Conservation (phyloP, 2,329 filamentous ascomycete genomes). For the Paramyrothecium roridum region DNA sequence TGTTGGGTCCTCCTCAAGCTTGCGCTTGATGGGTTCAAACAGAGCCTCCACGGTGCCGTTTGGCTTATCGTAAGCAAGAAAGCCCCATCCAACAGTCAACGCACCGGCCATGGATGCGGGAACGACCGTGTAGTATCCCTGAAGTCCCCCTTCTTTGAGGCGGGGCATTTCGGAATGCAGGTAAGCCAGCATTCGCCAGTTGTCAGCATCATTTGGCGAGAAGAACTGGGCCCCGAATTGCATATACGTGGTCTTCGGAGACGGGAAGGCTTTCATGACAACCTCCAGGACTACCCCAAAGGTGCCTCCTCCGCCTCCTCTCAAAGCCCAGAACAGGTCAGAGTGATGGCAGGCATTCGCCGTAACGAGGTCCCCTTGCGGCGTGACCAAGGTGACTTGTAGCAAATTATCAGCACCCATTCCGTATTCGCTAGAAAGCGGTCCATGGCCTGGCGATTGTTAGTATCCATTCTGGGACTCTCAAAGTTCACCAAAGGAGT, state of each 20-base stretch:
- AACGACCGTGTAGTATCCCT: constrained; percentile 3
- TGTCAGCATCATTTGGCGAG: neutral
- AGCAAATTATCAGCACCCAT: constrained; percentile 36
- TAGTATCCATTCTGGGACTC: neutral
- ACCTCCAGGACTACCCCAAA: constrained; percentile 24
- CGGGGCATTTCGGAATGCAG: neutral
- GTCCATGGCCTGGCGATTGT: constrained; percentile 24
- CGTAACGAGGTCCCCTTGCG: constrained; percentile 24
- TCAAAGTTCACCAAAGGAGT: neutral
- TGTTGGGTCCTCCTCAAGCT: neutral
- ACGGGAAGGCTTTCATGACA: constrained; percentile 33
- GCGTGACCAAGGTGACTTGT: constrained; percentile 30
- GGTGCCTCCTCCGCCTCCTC: constrained; percentile 23
- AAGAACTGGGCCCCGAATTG: neutral
- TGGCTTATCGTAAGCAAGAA: constrained; percentile 1
- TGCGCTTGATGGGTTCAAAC: neutral
- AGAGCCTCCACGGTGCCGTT: constrained; percentile 1
- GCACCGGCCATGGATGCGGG: neutral
- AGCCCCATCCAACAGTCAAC: neutral
- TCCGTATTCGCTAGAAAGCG: constrained; percentile 28
- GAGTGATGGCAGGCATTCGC: constrained; percentile 23
- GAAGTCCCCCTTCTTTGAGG: constrained; percentile 3
- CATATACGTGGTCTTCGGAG: constrained; percentile 11
- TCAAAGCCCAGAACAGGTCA: constrained; percentile 27
- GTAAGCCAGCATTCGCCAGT: constrained; percentile 2